A percentile compares a stretch with the other conserved stretches of the same genome.
Conservation (phyloP, 1,139 yeast genomes). For the Tardiomyces depauwii region DNA sequence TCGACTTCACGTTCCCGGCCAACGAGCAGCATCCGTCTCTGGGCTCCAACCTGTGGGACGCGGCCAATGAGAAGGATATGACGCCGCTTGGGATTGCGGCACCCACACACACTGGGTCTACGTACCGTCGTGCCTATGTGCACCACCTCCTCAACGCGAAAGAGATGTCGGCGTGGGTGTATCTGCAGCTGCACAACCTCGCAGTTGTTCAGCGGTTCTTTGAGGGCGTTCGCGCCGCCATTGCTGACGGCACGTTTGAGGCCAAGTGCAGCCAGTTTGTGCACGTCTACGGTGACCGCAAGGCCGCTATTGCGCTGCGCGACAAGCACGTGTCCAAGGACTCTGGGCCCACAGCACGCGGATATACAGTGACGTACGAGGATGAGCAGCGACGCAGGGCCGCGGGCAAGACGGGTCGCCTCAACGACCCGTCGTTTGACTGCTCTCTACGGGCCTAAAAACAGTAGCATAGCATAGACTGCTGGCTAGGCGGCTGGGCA, state of each 20-base stretch:
- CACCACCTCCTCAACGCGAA: constrained; percentile 30
- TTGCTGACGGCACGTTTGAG: constrained; percentile 22
- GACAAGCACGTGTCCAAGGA: constrained; percentile 9
- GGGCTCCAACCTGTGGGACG: constrained; percentile 25
- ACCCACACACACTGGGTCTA: constrained; percentile 11
- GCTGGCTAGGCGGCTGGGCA: too few relatives aligned
- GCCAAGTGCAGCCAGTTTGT: constrained; percentile 15
- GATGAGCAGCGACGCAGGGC: constrained; percentile 8
- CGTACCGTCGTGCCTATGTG: constrained; percentile 28
- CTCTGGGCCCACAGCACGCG: constrained; percentile 14
- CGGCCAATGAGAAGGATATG: constrained; percentile 22
- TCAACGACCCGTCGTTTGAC: not conserved
- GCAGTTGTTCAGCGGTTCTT: constrained; percentile 21
- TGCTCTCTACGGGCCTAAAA: not conserved
- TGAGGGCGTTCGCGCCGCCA: constrained; percentile 21
- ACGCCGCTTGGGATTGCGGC: constrained; percentile 13
- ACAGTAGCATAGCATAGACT: too few relatives aligned
- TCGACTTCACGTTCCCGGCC: constrained; percentile 20
- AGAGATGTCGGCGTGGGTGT: constrained; percentile 33
- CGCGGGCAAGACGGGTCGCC: constrained; percentile 7
- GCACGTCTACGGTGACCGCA: constrained; percentile 16
- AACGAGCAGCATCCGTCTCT: constrained; percentile 7
- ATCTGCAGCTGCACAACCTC: constrained; percentile 30
- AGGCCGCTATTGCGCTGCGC: constrained; percentile 8
- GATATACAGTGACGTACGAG: constrained; percentile 12